These are phyloP conservation scores for Fusarium proliferatum DNA, from an alignment of 2,329 filamentous ascomycete species.

Conservation along the genomic window DNA sequence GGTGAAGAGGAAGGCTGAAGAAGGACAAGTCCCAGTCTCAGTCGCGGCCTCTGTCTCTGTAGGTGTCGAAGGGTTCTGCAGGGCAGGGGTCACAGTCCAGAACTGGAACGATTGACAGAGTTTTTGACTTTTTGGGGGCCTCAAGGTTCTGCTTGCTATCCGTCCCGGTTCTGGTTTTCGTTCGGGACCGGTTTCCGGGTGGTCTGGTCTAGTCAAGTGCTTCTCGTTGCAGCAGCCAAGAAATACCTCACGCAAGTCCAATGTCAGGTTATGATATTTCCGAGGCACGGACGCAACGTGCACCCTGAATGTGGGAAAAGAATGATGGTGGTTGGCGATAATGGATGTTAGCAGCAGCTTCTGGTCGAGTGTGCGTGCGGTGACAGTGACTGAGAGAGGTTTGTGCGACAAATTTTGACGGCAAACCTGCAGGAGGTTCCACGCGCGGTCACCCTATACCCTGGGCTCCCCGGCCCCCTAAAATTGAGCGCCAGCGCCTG, in stretches of 20 bases:
- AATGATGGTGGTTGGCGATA: not conserved
- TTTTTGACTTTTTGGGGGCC: constrained; percentile 14
- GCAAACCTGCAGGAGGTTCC: not conserved
- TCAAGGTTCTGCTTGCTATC: constrained; percentile 14
- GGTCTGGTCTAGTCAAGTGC: not conserved
- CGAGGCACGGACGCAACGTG: not conserved
- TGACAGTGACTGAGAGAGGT: not conserved
- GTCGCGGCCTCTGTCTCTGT: not conserved
- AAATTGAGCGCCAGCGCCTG: not conserved
- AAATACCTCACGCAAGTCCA: constrained; percentile 2
- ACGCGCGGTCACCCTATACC: not conserved
- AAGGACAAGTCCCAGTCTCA: not conserved
- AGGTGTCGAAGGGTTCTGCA: not conserved
- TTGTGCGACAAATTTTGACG: constrained; percentile 27
- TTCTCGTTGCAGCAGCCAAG: not conserved
- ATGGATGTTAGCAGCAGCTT: not conserved
- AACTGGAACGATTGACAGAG: constrained; percentile 20
- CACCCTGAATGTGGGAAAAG: not conserved
- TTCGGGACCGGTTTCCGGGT: constrained; percentile 12
- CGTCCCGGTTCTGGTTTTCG: not conserved
- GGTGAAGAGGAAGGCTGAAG: not conserved
- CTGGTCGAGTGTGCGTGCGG: not conserved
- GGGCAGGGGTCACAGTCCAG: constrained; percentile 26
- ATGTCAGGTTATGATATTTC: not conserved
- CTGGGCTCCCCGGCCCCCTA: not conserved